Evolutionary conservation across 192 early-diverging fungal species (phyloP).

Genomic region (Coemansia sp.): DNA sequence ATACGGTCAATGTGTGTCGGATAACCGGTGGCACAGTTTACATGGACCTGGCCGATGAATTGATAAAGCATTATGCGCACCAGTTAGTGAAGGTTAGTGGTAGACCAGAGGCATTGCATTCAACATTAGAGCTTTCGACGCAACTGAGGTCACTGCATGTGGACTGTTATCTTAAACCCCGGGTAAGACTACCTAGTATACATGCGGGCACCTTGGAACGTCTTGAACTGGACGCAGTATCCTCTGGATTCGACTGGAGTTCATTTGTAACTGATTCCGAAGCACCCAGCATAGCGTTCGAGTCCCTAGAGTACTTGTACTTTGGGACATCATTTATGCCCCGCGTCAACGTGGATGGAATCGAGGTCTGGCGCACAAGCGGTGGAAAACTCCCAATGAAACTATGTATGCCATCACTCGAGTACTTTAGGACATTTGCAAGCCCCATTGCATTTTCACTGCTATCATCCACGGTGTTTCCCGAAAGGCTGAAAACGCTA

Average conservation of each 20-base stretch:
- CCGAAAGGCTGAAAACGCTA: neutral
- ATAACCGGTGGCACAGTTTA: neutral
- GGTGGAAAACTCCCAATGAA: neutral
- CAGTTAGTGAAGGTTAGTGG: neutral
- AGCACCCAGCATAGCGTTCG: neutral
- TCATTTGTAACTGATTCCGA: neutral
- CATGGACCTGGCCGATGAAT: neutral
- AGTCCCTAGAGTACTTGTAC: neutral
- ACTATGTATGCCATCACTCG: neutral
- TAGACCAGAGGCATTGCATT: neutral
- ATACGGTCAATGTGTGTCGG: neutral
- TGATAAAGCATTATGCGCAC: neutral
- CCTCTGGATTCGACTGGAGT: constrained; percentile 4
- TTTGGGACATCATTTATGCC: neutral
- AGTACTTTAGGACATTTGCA: constrained; percentile 6
- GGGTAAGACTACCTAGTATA: neutral
- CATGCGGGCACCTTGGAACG: neutral
- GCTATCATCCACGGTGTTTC: neutral
- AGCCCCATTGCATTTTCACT: neutral
- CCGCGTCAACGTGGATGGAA: neutral
- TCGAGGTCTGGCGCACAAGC: neutral
- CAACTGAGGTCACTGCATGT: neutral
- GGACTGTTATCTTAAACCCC: constrained; percentile 1
- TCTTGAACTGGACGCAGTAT: neutral
- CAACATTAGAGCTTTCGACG: neutral